Conservation (phyloP, 495 filamentous ascomycete species). For the Monascus purpureus region DNA sequence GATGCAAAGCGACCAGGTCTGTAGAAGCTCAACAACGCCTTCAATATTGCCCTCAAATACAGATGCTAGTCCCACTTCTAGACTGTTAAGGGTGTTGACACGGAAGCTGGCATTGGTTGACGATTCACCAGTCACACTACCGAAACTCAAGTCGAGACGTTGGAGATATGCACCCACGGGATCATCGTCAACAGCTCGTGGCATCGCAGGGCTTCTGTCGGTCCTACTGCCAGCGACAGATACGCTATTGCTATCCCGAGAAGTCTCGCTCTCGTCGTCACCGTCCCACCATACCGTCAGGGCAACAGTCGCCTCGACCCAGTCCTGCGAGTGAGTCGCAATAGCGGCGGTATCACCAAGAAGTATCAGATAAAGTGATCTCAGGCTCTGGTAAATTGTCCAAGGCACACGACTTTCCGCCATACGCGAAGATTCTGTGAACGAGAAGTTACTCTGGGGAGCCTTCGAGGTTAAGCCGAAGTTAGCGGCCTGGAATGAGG, state of each 20-base stretch:
- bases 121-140: slow-evolving; percentile 29
- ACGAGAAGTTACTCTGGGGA: slow-evolving; percentile 20
- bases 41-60: slow-evolving; percentile 66
- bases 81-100: slow-evolving; percentile 53
- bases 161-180: slow-evolving; percentile 37
- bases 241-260: slow-evolving; percentile 3
- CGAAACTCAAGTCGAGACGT: slow-evolving; percentile 37
- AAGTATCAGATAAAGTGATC: slow-evolving; percentile 59
- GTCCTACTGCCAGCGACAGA: slow-evolving; percentile 13
- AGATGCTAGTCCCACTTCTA: slow-evolving; percentile 68
- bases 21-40: slow-evolving; percentile 56
- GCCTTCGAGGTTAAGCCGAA: slow-evolving; percentile 34
- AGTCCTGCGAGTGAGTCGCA: slow-evolving; percentile 57
- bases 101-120: slow-evolving; percentile 39
- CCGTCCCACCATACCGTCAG: slow-evolving; percentile 85
- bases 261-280: slow-evolving; percentile 35
- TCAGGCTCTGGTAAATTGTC: slow-evolving; percentile 69
- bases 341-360: slow-evolving; percentile 58
- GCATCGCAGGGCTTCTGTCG: neutral
- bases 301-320: slow-evolving; percentile 72
- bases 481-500: slow-evolving; percentile 33
- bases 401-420: slow-evolving; percentile 75
- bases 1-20: slow-evolving; percentile 63
- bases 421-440: slow-evolving; percentile 51
- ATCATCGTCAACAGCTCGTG: slow-evolving; percentile 25